These are phyloP conservation scores for Lachancea meyersii DNA, from an alignment of 805 yeast species.

Conservation along the genomic window DNA sequence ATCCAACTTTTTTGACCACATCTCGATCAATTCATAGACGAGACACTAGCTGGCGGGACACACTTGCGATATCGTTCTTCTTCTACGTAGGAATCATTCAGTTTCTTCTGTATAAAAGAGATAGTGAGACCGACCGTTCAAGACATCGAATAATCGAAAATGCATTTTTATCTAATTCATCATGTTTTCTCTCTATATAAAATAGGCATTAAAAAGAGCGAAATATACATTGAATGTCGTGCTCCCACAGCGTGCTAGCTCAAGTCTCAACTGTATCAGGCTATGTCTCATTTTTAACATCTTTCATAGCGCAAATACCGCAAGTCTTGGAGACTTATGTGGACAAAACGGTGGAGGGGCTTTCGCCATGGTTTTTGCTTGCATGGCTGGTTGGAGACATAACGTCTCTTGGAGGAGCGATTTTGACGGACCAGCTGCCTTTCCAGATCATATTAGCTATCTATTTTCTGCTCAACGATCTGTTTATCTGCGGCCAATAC, in stretches of 20 bases:
- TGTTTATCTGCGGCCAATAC: slow-evolving; percentile 61
- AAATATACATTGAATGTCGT: neutral
- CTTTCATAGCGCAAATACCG: slow-evolving; percentile 48
- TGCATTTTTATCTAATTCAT: too few species aligned
- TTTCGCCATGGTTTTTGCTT: slow-evolving; percentile 47
- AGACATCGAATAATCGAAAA: neutral
- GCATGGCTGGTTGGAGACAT: slow-evolving; percentile 42
- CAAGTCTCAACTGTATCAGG: slow-evolving; percentile 36
- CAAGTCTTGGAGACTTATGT: slow-evolving; percentile 50
- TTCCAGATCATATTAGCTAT: slow-evolving; percentile 69
- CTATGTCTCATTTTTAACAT: slow-evolving; percentile 40
- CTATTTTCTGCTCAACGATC: slow-evolving; percentile 70
- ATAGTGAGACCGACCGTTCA: too few species aligned
- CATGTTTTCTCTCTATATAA: too few species aligned
- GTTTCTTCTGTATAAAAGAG: too few species aligned
- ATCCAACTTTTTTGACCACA: too few species aligned
- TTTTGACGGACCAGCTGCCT: slow-evolving; percentile 69
- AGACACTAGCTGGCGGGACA: too few species aligned
- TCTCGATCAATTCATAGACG: too few species aligned
- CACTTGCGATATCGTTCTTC: too few species aligned
- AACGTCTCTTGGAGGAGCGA: slow-evolving; percentile 59
- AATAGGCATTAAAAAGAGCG: too few species aligned
- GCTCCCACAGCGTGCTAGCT: slow-evolving; percentile 21
- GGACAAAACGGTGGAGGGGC: slow-evolving; percentile 55
- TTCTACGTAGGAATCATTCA: too few species aligned